phyloP scores from a whole-genome alignment of 805 yeast genomes.

The Hanseniaspora guilliermondii region DNA sequence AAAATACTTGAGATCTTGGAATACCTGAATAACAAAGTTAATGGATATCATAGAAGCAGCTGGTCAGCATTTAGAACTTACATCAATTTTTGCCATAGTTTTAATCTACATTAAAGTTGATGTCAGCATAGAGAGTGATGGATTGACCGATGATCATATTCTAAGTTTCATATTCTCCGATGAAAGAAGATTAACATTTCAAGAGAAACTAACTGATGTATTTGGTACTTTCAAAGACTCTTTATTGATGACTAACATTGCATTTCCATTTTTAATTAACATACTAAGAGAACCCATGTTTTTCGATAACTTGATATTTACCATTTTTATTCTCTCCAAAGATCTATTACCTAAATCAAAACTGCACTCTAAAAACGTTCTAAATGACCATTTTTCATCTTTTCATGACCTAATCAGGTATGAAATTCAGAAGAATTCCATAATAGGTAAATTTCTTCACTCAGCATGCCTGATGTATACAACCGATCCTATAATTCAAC shows the following conservation, averaged over 20 bases:
- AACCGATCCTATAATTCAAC: background rate
- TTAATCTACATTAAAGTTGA: background rate
- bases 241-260: background rate
- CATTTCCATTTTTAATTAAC: background rate
- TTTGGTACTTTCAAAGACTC: background rate
- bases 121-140: background rate
- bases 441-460: background rate
- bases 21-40: too few relatives aligned
- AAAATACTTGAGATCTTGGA: too few relatives aligned
- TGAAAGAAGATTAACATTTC: background rate
- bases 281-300: background rate
- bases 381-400: background rate
- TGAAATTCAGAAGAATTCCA: background rate
- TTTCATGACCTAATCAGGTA: background rate
- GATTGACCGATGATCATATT: background rate
- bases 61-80: background rate
- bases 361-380: background rate
- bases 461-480: background rate
- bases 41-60: too few relatives aligned
- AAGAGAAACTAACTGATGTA: background rate
- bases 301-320: background rate
- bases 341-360: background rate
- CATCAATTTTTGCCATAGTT: background rate
- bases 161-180: background rate
- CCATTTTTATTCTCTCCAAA: background rate